Evolutionary conservation across 1,139 yeast species (phyloP).

Genomic region (Debaryomyces sp.): DNA sequence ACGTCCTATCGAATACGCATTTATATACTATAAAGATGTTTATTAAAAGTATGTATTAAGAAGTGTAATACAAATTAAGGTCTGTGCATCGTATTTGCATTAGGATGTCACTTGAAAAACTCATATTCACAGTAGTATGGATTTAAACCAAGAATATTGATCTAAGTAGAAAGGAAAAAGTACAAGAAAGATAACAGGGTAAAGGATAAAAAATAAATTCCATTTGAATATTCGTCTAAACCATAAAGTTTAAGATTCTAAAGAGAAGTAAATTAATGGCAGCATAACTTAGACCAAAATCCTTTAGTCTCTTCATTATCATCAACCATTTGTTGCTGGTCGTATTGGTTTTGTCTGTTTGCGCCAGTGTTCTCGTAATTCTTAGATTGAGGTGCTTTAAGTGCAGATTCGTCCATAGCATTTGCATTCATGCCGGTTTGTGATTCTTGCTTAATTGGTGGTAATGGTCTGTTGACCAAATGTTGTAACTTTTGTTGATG

Average conservation of each 20-base stretch:
- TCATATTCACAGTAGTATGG: background rate
- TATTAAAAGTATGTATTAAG: conserved; percentile 2
- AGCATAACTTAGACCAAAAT: conserved; percentile 50
- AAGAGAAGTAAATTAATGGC: conserved; percentile 29
- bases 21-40: background rate
- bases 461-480: conserved; percentile 53
- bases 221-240: background rate
- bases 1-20: background rate
- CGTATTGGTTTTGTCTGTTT: conserved; percentile 37
- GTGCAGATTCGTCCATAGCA: conserved; percentile 12
- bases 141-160: background rate
- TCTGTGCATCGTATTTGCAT: background rate
- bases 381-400: conserved; percentile 20
- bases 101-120: conserved; percentile 3
- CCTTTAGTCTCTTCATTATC: conserved; percentile 43
- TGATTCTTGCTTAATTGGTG: conserved; percentile 51
- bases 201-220: conserved; percentile 1
- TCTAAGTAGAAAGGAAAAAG: conserved; percentile 3
- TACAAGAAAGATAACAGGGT: conserved; percentile 5
- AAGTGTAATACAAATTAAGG: background rate
- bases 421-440: conserved; percentile 18
- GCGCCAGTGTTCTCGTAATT: conserved; percentile 23
- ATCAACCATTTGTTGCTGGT: conserved; percentile 39
- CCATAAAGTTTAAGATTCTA: conserved; percentile 1
- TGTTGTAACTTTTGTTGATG: conserved; percentile 56